These are phyloP conservation scores for Hypericum perforatum DNA, from an alignment of 345 rosid species.

Conservation along the genomic window DNA sequence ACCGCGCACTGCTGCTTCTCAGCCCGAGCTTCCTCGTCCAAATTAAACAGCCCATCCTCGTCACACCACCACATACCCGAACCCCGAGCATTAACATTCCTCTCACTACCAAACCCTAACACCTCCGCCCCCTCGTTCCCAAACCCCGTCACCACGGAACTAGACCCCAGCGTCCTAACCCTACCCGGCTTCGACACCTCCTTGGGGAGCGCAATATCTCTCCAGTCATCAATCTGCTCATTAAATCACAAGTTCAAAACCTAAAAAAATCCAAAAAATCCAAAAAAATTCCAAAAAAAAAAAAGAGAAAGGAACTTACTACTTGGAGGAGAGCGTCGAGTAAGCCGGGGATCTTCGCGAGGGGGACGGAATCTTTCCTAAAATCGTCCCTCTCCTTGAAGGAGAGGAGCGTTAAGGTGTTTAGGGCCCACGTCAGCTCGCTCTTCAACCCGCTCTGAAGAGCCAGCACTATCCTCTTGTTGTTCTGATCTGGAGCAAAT, in stretches of 20 bases:
- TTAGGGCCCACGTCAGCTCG: slow-evolving; percentile 89
- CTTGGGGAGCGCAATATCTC: slow-evolving; percentile 68
- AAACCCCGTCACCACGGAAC: slow-evolving; percentile 63
- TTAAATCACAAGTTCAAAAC: not conserved
- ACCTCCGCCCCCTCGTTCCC: slow-evolving; percentile 52
- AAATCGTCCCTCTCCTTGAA: slow-evolving; percentile 89
- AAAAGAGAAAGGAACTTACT: slow-evolving; percentile 33
- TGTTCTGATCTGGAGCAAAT: slow-evolving; percentile 59
- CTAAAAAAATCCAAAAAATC: not conserved
- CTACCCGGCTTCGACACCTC: slow-evolving; percentile 48
- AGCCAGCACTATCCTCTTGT: slow-evolving; percentile 81
- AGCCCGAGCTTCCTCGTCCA: slow-evolving; percentile 82
- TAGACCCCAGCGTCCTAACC: slow-evolving; percentile 57
- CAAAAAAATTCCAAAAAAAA: not conserved
- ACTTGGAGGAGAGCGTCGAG: slow-evolving; percentile 92
- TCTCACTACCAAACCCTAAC: slow-evolving; percentile 27
- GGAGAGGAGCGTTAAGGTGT: slow-evolving; percentile 82
- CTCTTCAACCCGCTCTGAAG: slow-evolving; percentile 95
- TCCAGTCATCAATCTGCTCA: slow-evolving; percentile 93
- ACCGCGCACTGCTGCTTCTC: slow-evolving; percentile 91
- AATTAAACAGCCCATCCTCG: slow-evolving; percentile 86
- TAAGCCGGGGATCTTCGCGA: slow-evolving; percentile 88
- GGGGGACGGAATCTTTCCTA: slow-evolving; percentile 81
- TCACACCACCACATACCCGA: slow-evolving; percentile 68
- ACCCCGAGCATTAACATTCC: slow-evolving; percentile 10